These are phyloP conservation scores for Cylindricascospora bacillispora DNA, from an alignment of 1,139 yeast genomes.

Conservation along the genomic window DNA sequence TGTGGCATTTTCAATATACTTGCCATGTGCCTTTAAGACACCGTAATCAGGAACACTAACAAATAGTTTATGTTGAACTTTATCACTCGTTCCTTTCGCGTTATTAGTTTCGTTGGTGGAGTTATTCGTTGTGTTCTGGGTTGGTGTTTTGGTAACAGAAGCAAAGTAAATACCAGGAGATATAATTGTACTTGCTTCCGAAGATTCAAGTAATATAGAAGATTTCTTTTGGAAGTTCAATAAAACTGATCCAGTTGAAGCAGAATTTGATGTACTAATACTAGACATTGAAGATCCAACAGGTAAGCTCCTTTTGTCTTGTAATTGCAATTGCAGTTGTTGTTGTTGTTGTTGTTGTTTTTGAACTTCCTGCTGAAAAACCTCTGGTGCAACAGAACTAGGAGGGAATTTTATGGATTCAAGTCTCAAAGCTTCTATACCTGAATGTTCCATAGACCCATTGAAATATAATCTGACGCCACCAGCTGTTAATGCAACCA, in stretches of 20 bases:
- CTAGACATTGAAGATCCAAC: constrained; percentile 17
- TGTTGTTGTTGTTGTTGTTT: constrained; percentile 31
- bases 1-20: constrained; percentile 73
- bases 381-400: constrained; percentile 45
- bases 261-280: no score
- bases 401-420: constrained; percentile 65
- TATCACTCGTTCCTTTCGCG: constrained; percentile 1
- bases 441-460: constrained; percentile 30
- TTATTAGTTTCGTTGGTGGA: constrained; percentile 2
- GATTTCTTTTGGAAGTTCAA: constrained; percentile 32
- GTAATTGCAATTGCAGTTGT: constrained; percentile 31
- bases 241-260: constrained; percentile 23
- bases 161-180: constrained; percentile 77
- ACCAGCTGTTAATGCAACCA: constrained; percentile 74
- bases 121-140: background rate
- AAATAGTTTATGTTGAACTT: constrained; percentile 37
- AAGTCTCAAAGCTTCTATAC: constrained; percentile 34
- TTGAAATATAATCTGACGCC: constrained; percentile 74
- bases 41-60: constrained; percentile 80
- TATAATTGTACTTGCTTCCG: constrained; percentile 38
- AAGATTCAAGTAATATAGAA: constrained; percentile 29
- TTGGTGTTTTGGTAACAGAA: constrained; percentile 27
- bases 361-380: constrained; percentile 33
- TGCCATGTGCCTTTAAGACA: constrained; percentile 54
- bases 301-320: constrained; percentile 26